A percentile compares a stretch with the other conserved stretches of the same genome.
Conservation (phyloP, 345 rosid genomes). For the Euphorbia pulcherrima region DNA sequence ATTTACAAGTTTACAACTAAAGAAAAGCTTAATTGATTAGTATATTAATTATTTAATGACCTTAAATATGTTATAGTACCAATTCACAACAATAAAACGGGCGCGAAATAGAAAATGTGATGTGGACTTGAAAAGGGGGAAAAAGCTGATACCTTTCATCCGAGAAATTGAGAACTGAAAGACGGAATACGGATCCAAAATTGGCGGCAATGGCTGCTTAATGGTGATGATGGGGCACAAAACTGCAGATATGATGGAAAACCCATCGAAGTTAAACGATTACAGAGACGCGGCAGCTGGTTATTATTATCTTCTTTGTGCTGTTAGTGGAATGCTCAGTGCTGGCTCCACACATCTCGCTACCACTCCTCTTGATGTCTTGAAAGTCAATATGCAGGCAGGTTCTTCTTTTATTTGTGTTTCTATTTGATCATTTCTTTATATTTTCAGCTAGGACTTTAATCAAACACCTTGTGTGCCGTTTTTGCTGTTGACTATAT, state of each 20-base stretch:
- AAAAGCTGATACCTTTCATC: background rate
- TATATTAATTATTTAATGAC: too few species aligned
- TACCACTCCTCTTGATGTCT: conserved; percentile 63
- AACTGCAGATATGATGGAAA: background rate
- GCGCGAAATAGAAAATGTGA: background rate
- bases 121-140: too few species aligned
- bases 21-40: too few species aligned
- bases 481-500: background rate
- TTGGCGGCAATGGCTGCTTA: background rate
- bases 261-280: background rate
- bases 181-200: background rate
- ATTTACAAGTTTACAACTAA: too few species aligned
- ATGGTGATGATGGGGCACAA: background rate
- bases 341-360: conserved; percentile 61
- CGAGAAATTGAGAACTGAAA: background rate
- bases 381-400: conserved; percentile 80
- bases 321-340: conserved; percentile 56
- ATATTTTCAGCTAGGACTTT: conserved; percentile 6
- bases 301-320: conserved; percentile 42
- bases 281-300: conserved; percentile 15
- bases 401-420: conserved; percentile 24
- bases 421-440: background rate
- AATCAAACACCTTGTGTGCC: background rate
- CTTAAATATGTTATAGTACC: too few species aligned
- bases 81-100: too few species aligned